Evolutionary conservation across 805 yeast genomes (phyloP).

Genomic region (Metschnikowia baotianmanensis): DNA sequence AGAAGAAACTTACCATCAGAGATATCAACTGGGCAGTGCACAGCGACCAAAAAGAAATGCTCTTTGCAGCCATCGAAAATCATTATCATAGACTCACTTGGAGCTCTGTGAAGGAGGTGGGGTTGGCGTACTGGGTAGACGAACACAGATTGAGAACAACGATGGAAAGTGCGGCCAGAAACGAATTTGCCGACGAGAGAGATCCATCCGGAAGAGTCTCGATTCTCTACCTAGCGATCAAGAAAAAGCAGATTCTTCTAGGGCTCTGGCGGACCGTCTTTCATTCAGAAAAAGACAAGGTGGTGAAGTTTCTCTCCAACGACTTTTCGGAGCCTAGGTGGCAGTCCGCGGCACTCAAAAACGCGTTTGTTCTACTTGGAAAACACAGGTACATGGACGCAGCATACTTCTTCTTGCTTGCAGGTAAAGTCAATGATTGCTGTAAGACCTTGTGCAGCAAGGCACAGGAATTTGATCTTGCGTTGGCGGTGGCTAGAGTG

Average conservation of each 20-base stretch:
- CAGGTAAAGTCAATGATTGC: conserved; percentile 71
- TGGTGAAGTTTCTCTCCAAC: conserved; percentile 71
- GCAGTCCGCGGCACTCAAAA: conserved; percentile 86
- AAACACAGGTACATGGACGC: conserved; percentile 87
- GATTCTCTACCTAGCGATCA: conserved; percentile 72
- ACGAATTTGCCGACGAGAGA: conserved; percentile 57
- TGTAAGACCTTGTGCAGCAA: conserved; percentile 70
- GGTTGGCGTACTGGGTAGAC: conserved; percentile 67
- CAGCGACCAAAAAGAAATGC: conserved; percentile 69
- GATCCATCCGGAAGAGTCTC: conserved; percentile 74
- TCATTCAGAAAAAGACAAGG: conserved; percentile 79
- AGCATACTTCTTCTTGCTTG: conserved; percentile 83
- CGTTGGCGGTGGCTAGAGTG: conserved; percentile 76
- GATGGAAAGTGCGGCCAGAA: conserved; percentile 69
- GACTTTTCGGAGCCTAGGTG: conserved; percentile 77
- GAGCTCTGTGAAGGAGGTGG: conserved; percentile 56
- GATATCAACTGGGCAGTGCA: conserved; percentile 88
- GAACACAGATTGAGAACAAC: conserved; percentile 32
- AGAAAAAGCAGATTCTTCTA: conserved; percentile 69
- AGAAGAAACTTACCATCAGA: conserved; percentile 62
- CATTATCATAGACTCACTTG: conserved; percentile 53
- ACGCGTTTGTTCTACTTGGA: conserved; percentile 86
- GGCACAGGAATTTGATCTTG: conserved; percentile 66
- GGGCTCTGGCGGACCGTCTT: conserved; percentile 83
- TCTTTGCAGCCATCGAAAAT: conserved; percentile 49